A percentile compares a stretch with the other conserved stretches of the same genome.
Evolutionary conservation across 495 filamentous ascomycete species (phyloP).

Genomic region (Parachaetomium inaequale): DNA sequence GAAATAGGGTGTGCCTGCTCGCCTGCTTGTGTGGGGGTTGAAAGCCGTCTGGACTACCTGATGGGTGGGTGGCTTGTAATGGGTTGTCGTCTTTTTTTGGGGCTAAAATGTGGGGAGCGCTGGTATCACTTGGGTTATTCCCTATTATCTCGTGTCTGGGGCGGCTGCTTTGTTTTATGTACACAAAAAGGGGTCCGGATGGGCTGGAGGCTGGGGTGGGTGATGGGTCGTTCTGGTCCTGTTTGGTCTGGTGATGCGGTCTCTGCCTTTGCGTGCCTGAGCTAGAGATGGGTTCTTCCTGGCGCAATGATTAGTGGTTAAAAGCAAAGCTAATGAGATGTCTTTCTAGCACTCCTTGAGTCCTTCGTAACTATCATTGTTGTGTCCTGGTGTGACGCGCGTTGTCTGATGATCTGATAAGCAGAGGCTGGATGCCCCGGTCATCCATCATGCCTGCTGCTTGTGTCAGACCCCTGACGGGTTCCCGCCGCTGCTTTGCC

Average conservation of each 20-base stretch:
- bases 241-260: not conserved
- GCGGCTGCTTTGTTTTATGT: not conserved
- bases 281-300: not conserved
- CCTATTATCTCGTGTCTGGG: not conserved
- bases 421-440: not conserved
- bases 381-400: not conserved
- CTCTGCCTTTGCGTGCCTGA: too few species aligned
- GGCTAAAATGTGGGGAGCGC: not conserved
- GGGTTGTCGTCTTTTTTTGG: not conserved
- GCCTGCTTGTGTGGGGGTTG: not conserved
- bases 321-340: too few species aligned
- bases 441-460: not conserved
- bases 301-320: too few species aligned
- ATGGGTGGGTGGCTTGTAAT: not conserved
- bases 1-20: not conserved
- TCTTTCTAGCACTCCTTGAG: too few species aligned
- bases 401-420: slow-evolving; percentile 8
- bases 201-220: not conserved
- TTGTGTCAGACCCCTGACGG: not conserved
- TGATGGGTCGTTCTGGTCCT: not conserved
- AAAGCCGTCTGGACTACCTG: not conserved
- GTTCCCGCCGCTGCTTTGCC: not conserved
- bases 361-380: too few species aligned
- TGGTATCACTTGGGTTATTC: not conserved
- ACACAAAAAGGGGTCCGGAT: not conserved